Evolutionary conservation across 768 basidiomycete species (phyloP).

Genomic region (Cystofilobasidium capitatum): DNA sequence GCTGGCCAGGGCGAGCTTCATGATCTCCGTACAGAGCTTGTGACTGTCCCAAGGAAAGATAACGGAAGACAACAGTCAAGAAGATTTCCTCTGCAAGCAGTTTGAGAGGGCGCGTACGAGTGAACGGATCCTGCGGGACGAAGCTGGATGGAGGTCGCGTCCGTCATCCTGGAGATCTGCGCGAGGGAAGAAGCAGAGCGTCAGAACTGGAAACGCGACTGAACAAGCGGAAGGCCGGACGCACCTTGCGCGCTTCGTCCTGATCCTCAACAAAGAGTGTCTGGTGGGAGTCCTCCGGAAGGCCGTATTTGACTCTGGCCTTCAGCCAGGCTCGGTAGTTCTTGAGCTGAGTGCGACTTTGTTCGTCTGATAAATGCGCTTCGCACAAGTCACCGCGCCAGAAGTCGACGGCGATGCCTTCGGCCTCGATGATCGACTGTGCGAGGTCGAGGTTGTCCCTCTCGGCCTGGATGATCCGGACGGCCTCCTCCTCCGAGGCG

Average conservation of each 20-base stretch:
- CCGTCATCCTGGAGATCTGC: constrained; percentile 14
- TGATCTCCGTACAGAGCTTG: constrained; percentile 13
- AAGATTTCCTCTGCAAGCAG: neutral
- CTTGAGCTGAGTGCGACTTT: neutral
- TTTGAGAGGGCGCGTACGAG: too few relatives aligned
- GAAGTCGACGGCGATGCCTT: constrained; percentile 31
- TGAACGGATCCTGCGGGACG: constrained; percentile 14
- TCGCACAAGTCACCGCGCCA: constrained; percentile 34
- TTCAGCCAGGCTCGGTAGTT: constrained; percentile 9
- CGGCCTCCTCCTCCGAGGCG: constrained; percentile 30
- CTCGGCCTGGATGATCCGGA: constrained; percentile 32
- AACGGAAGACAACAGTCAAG: neutral
- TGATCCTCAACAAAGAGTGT: constrained; percentile 1
- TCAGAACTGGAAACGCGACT: too few relatives aligned
- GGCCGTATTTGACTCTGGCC: neutral
- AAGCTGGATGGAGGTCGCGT: neutral
- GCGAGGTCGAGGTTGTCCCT: constrained; percentile 31
- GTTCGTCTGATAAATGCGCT: constrained; percentile 13
- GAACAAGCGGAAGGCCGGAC: too few relatives aligned
- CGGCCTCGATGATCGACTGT: constrained; percentile 29
- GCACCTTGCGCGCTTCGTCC: constrained; percentile 10
- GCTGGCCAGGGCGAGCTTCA: constrained; percentile 8
- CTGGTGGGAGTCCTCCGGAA: neutral
- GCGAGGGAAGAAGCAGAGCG: neutral
- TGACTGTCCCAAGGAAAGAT: neutral